A percentile compares a stretch with the other conserved stretches of the same genome.
Evolutionary conservation across 1,139 yeast species (phyloP).

Genomic region (Taiozyma sp.): DNA sequence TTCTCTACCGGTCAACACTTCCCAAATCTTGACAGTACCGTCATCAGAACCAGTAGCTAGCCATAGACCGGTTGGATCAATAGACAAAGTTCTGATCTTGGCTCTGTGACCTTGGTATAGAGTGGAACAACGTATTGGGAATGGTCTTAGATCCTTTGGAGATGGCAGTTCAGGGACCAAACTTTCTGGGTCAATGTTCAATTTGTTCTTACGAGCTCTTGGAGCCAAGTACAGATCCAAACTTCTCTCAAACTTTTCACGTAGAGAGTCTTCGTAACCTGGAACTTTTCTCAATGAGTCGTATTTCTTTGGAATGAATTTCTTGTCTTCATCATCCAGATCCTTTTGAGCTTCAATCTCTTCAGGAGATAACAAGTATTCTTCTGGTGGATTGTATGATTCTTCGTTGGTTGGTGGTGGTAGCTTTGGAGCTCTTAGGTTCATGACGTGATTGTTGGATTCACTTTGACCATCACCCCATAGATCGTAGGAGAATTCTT

Average conservation of each 20-base stretch:
- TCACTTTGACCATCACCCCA: slow-evolving; percentile 71
- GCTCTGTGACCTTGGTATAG: slow-evolving; percentile 78
- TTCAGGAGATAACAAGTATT: slow-evolving; percentile 75
- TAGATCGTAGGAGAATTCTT: slow-evolving; percentile 59
- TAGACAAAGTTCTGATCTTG: slow-evolving; percentile 72
- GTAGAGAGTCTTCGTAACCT: slow-evolving; percentile 76
- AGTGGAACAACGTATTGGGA: slow-evolving; percentile 90
- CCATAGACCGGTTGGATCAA: slow-evolving; percentile 91
- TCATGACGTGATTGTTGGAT: slow-evolving; percentile 75
- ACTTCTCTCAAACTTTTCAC: slow-evolving; percentile 93
- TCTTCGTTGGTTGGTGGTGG: slow-evolving; percentile 97
- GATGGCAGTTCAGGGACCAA: slow-evolving; percentile 95
- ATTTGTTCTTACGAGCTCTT: slow-evolving; percentile 84
- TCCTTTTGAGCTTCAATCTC: slow-evolving; percentile 69
- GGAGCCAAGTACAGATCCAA: slow-evolving; percentile 95
- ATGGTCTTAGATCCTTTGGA: slow-evolving; percentile 96
- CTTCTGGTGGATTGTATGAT: slow-evolving; percentile 96
- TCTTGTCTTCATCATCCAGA: slow-evolving; percentile 62
- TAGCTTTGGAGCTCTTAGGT: slow-evolving; percentile 87
- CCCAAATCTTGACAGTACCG: slow-evolving; percentile 96
- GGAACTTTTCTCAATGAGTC: slow-evolving; percentile 86
- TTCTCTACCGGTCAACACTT: slow-evolving; percentile 90
- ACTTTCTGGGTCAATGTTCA: slow-evolving; percentile 94
- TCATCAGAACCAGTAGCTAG: slow-evolving; percentile 98
- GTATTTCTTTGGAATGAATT: slow-evolving; percentile 80